A percentile compares a stretch with the other conserved stretches of the same genome.
Evolutionary conservation across 23 red algal species (phyloP).

Genomic region (Pyropia haitanensis): DNA sequence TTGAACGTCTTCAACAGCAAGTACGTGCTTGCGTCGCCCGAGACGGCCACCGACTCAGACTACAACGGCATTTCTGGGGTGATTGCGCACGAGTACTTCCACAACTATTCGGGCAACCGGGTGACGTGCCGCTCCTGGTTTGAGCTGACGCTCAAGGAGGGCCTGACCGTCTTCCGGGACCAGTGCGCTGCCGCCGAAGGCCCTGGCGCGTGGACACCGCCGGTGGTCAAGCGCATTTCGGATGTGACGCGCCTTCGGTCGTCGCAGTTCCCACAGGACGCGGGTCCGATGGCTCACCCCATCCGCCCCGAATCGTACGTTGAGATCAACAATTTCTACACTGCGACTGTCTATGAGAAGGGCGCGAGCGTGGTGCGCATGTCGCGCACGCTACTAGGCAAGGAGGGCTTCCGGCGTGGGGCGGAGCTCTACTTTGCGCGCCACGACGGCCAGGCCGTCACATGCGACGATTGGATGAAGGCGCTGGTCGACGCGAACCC

Average conservation of each 20-base stretch:
- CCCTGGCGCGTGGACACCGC: constrained; percentile 9
- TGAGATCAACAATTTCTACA: constrained; percentile 89
- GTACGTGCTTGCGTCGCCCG: constrained; percentile 80
- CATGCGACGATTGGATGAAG: constrained; percentile 89
- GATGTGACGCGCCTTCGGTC: constrained; percentile 70
- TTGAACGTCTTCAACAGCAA: constrained; percentile 97
- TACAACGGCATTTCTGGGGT: constrained; percentile 78
- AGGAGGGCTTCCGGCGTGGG: constrained; percentile 80
- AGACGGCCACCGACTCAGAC: constrained; percentile 91
- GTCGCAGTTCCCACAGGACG: constrained; percentile 94
- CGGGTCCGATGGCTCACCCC: constrained; percentile 93
- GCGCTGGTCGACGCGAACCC: constrained; percentile 83
- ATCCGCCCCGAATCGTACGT: constrained; percentile 83
- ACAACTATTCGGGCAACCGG: constrained; percentile 97
- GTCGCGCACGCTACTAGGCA: constrained; percentile 67
- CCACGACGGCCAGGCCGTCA: constrained; percentile 95
- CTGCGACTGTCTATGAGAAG: constrained; percentile 91
- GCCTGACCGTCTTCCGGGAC: constrained; percentile 95
- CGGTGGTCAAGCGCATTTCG: constrained; percentile 78
- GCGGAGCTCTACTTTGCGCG: constrained; percentile 96
- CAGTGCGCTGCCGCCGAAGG: constrained; percentile 89
- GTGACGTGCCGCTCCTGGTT: constrained; percentile 95
- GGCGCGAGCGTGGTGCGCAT: constrained; percentile 96
- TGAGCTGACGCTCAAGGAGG: constrained; percentile 94
- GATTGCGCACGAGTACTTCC: constrained; percentile 96